Evolutionary conservation across 257 asterid species (phyloP), one percentile per base, ranked within the genome.

Genomic region (Solanum peruvianum): DNA sequence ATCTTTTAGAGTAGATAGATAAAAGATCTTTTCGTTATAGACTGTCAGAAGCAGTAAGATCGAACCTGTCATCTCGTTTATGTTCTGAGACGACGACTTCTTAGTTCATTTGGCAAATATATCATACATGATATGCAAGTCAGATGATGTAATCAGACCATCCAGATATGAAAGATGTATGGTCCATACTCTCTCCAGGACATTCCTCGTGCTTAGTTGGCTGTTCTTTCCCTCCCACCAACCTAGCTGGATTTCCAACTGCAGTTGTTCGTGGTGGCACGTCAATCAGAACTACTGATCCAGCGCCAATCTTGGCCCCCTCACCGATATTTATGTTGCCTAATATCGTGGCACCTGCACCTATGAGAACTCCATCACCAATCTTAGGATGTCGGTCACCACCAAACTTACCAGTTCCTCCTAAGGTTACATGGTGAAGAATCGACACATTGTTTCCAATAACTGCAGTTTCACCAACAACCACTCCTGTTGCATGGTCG

Each of bases 381-480:
- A 96, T 91, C 93, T 94, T 94, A 0, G 98, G 99, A 87, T 96
- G 99, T 70, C 99, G 82, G 72, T 95, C 98, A 45, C 96, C 98
- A 6, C 89, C 91, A 25, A 25, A 88, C 94, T 96, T 96, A 56
- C 99, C 98, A 0, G 98, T 95, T 5, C 98, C 99, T 2, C 99
- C 99, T 82, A 96, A 88, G 18, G 99, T 96, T 86, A 96, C 99
- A 25, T 86, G 90, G 87, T 96, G 99, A 88, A 94, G 89, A 85
- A 94, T 92, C 39, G 99, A 93, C 2, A 94, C 98, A 15, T 90
- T 76, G 77, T 95, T 82, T n/a, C 99, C 99, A 37, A 95, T 82
- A 27, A 96, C 98, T 29, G 99, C 94, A 18, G 98, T 96, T 89
- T 95, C 98, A 4, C 99, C 98, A 21, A 96, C 89, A 9, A 96